Conservation (phyloP, 148 eudicot species). For the Camellia lanceoleosa region DNA sequence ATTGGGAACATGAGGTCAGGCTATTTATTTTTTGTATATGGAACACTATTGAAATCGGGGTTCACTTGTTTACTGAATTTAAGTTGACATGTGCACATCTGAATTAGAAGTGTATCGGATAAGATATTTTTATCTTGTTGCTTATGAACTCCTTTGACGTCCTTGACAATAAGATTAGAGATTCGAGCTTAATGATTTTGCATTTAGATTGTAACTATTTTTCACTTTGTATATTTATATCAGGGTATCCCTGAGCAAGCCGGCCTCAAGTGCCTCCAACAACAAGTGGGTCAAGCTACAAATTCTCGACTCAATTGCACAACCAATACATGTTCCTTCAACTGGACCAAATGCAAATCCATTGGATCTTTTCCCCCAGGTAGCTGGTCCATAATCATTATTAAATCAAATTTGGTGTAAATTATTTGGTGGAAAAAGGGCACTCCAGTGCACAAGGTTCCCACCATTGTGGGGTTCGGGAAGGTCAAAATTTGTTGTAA, state of each 20-base stretch:
- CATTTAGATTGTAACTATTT: neutral
- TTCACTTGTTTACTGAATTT: too few species aligned
- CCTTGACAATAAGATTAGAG: neutral
- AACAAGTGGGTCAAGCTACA: conserved; percentile 28
- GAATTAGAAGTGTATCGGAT: too few species aligned
- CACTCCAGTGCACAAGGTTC: too few species aligned
- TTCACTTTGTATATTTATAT: neutral
- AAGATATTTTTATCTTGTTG: neutral
- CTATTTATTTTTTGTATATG: too few species aligned
- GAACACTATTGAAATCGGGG: too few species aligned
- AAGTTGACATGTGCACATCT: too few species aligned
- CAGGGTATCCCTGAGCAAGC: conserved; percentile 74
- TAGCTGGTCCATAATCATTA: conserved; percentile 15
- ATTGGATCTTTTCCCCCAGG: conserved; percentile 65
- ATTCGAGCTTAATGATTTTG: neutral
- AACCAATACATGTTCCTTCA: conserved; percentile 42
- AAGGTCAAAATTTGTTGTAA: neutral
- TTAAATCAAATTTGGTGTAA: neutral
- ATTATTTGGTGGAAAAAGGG: too few species aligned
- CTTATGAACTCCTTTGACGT: neutral
- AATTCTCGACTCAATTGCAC: conserved; percentile 37
- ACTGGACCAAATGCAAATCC: conserved; percentile 63
- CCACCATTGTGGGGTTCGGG: too few species aligned
- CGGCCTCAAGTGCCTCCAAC: conserved; percentile 45
- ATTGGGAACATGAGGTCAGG: neutral